Base-by-base conservation (phyloP, 768 basidiomycete genomes). In the Kwoniella botswanensis region DNA sequence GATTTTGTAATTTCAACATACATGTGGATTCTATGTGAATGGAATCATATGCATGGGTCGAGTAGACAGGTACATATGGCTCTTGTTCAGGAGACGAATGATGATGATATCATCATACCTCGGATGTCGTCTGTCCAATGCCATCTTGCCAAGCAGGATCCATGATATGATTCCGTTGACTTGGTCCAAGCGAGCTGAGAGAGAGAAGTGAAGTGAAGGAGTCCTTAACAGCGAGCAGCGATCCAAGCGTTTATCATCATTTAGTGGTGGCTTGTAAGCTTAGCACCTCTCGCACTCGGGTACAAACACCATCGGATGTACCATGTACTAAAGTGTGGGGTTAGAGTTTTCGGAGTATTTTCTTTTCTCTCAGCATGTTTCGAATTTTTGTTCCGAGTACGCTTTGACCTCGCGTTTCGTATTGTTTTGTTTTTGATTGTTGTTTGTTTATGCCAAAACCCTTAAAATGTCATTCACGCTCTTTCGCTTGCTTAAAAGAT, bases 381-480 rank as follows among this genome's bases (percentile, higher is more conserved):
- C 46, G 18, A 18, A 18, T 50, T 35, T 35, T 35, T 35, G 35
- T 35, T 35, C 35, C 35, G 46, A 13, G 46, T 13, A 18, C 46
- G 46, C 46, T 50, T 50, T 13, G 46, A 50, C 46, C 46, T 50
- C 46, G 46, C 46, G 46, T 55, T 55, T 55, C 21, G 54, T 15
- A 21, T 55, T 55, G 21, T 18, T 55, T 55, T 55, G 15, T 7
- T 18, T 24, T n/a, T 55, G 11, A 18, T 18, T 55, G 54, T 55
- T 55, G 15, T 21, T 55, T 55, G n/a, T n/a, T 55, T 21, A 55
- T 15, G 21, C 18, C 11, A 55, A 55, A 21, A 21, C 54, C 54
- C 54, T 55, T 13, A 55, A 55, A 55, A 22, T 24, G 24, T 55
- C 54, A 55, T 55, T 55, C 54, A n/a, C 54, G 54, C 54, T 55